Base-by-base conservation (phyloP, 2,329 filamentous ascomycete genomes). In the Fusarium mundagurra region DNA sequence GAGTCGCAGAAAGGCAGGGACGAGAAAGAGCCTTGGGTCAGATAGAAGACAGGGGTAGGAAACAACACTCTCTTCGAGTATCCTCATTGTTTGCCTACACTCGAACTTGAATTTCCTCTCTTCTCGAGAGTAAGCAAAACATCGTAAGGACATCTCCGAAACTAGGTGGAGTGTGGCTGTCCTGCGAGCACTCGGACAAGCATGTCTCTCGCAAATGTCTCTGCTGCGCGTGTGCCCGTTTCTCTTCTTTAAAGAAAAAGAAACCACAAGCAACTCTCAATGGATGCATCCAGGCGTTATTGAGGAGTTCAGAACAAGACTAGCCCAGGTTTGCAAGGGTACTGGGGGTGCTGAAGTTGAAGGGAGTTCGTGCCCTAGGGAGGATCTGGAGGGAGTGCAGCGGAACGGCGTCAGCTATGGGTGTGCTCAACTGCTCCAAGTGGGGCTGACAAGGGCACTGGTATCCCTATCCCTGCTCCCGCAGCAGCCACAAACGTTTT, bases 401-500 rank as follows among this genome's bases (percentile, higher is more conserved):
- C 69, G 51, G 61, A 61, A 57, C 57, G 58, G 61, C 48, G 53
- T 57, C 59, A 63, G 53, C 64, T 70, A 60, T 65, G 63, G 59
- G 61, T 64, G 72, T 75, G 59, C 57, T 51, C 55, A 60, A 64
- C 41, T 50, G 71, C 38, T 33, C 65, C 27, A 71, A 59, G 71
- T 63, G 67, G 67, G 67, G 60, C 62, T n/a, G 54, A 55, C 66
- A 61, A 75, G 63, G 67, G 63, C 58, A 43, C 45, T 48, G 55
- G 45, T 68, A 77, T 77, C 74, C 77, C 47, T 68, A 78, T 78
- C 77, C 77, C 74, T 78, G 77, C 60, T 73, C 75, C 76, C 69
- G 70, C 72, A 71, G 58, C 38, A 72, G 75, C 77, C 76, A 74
- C 73, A 66, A 68, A 63, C 70, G 74, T 74, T 73, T 55, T 61